Conservation (phyloP, 306 rosid genomes). For the Lablab purpureus region DNA sequence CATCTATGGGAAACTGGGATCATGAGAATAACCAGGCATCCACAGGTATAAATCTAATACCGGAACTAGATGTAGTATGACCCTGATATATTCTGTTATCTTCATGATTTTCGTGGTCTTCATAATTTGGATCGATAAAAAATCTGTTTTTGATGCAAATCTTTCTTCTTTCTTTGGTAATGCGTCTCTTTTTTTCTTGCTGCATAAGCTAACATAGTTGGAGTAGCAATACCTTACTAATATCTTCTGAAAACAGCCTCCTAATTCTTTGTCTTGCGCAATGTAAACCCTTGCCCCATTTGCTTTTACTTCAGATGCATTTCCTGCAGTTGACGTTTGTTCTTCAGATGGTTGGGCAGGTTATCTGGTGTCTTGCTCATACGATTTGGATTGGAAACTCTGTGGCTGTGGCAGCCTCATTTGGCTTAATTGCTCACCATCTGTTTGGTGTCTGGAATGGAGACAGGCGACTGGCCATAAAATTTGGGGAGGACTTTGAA, state of each 20-base stretch:
- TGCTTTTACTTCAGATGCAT: conserved; percentile 20
- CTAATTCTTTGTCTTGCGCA: background rate
- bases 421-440: conserved; percentile 90
- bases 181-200: background rate
- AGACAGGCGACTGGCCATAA: conserved; percentile 71
- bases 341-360: conserved; percentile 89
- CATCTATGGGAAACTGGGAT: conserved; percentile 99
- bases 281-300: background rate
- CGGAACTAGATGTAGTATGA: background rate
- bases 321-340: background rate
- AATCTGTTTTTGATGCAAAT: background rate
- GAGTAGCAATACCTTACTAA: conserved; percentile 1
- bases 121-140: background rate
- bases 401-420: conserved; percentile 82
- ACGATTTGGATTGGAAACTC: conserved; percentile 94
- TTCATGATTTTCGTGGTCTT: background rate
- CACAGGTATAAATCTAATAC: conserved; percentile 69
- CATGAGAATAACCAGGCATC: conserved; percentile 95
- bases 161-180: background rate
- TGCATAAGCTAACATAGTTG: conserved; percentile 32
- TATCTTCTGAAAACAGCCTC: background rate
- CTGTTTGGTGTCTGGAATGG: conserved; percentile 97
- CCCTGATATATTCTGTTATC: conserved; percentile 30
- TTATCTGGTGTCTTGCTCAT: conserved; percentile 95
- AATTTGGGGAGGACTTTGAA: conserved; percentile 76